Conservation (phyloP, 2,329 filamentous ascomycete genomes). For the Penicillium corylophilum region DNA sequence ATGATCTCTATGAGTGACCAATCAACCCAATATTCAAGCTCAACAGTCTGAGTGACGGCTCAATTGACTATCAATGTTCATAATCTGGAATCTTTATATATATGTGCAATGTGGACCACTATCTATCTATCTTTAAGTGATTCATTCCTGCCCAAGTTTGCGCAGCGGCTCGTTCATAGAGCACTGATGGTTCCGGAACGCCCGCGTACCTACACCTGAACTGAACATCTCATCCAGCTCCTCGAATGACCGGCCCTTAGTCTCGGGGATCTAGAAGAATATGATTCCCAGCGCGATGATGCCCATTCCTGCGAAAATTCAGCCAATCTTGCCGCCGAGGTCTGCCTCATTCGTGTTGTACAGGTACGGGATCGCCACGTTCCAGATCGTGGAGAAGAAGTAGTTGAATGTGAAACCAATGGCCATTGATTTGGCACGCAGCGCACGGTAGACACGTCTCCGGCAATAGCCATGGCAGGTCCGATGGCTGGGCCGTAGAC, state of each 20-base stretch:
- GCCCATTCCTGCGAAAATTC: not conserved
- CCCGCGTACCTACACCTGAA: not conserved
- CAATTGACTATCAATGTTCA: not conserved
- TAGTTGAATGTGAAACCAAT: conserved; percentile 10
- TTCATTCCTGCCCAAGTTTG: not conserved
- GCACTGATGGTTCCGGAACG: conserved; percentile 6
- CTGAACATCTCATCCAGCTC: conserved; percentile 4
- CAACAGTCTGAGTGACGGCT: conserved; percentile 32
- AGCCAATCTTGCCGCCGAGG: conserved; percentile 1
- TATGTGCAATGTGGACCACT: not conserved
- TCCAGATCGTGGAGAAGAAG: conserved; percentile 8
- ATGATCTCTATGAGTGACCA: conserved; percentile 26
- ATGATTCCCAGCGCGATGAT: not conserved
- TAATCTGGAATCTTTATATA: not conserved
- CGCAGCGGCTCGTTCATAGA: not conserved
- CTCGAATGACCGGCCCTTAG: conserved; percentile 1
- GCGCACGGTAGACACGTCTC: conserved; percentile 5
- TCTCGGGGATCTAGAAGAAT: not conserved
- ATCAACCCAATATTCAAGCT: conserved; percentile 24
- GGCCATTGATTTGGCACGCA: conserved; percentile 9
- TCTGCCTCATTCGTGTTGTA: not conserved
- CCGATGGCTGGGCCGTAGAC: too few species aligned
- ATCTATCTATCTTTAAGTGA: not conserved
- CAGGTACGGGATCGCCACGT: conserved; percentile 1
- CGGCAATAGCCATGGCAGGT: conserved; percentile 8